These are phyloP conservation scores for Acanthamoeba sp. DNA, from an alignment of 208 protist genomes.

Conservation along the genomic window DNA sequence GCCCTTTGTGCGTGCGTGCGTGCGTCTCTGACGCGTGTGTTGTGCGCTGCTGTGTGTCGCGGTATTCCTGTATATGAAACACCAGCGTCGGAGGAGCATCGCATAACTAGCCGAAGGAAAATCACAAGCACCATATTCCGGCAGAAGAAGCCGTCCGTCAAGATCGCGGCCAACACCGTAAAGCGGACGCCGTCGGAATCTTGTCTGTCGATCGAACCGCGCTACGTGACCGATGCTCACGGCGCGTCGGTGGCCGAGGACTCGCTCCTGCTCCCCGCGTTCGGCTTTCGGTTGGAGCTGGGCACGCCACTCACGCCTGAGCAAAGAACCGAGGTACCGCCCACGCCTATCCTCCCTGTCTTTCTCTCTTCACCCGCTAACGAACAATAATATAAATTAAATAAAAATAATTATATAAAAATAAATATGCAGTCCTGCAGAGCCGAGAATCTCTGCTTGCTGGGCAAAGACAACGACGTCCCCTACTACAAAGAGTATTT, in stretches of 20 bases:
- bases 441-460: neutral
- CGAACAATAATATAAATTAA: neutral
- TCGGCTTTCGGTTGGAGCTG: slow-evolving; percentile 31
- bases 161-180: neutral
- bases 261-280: neutral
- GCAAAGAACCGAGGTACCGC: neutral
- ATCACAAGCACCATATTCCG: neutral
- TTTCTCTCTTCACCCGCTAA: too few species aligned
- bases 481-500: slow-evolving; percentile 15
- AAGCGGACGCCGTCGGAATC: neutral
- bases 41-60: too few species aligned
- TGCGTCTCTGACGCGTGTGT: too few species aligned
- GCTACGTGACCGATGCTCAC: neutral
- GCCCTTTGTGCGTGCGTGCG: too few species aligned
- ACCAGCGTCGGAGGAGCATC: neutral
- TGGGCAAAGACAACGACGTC: slow-evolving; percentile 6
- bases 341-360: too few species aligned
- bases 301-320: neutral
- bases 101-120: neutral
- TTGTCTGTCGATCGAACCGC: neutral
- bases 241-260: neutral
- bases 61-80: too few species aligned
- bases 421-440: neutral
- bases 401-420: too few species aligned
- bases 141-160: neutral